Conservation (phyloP, 2,329 filamentous ascomycete genomes). For the Fusarium sp. region DNA sequence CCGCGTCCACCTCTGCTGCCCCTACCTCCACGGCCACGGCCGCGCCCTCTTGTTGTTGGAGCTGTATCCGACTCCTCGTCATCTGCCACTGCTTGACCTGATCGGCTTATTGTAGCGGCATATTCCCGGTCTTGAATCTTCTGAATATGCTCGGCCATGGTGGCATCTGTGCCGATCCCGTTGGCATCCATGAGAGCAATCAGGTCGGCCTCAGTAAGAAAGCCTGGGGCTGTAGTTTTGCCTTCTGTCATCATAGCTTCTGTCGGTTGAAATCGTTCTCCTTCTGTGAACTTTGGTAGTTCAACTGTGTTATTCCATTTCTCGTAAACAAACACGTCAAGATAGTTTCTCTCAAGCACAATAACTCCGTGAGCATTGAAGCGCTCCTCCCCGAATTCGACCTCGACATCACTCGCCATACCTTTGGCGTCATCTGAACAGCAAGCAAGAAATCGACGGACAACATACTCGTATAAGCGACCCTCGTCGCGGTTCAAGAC, state of each 20-base stretch:
- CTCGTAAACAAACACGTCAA: slow-evolving; percentile 96
- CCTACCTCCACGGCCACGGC: slow-evolving; percentile 61
- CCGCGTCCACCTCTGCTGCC: slow-evolving; percentile 55
- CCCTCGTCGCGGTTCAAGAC: slow-evolving; percentile 76
- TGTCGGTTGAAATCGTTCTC: slow-evolving; percentile 86
- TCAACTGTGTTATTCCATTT: slow-evolving; percentile 92
- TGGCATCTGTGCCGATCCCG: slow-evolving; percentile 97
- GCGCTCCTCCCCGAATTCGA: slow-evolving; percentile 83
- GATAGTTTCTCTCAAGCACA: slow-evolving; percentile 89
- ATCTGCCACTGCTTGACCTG: slow-evolving; percentile 52
- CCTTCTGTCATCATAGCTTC: slow-evolving; percentile 92
- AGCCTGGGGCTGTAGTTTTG: slow-evolving; percentile 86
- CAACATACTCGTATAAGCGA: slow-evolving; percentile 91
- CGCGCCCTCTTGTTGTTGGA: slow-evolving; percentile 59
- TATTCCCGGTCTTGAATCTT: slow-evolving; percentile 95
- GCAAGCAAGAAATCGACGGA: slow-evolving; percentile 91
- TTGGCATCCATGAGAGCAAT: slow-evolving; percentile 99
- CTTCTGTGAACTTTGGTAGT: slow-evolving; percentile 81
- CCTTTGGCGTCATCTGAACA: slow-evolving; percentile 95
- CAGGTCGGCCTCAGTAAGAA: slow-evolving; percentile 93
- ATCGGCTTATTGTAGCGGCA: slow-evolving; percentile 72
- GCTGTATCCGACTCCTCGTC: slow-evolving; percentile 56
- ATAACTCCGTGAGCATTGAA: slow-evolving; percentile 87
- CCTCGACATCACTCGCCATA: slow-evolving; percentile 84
- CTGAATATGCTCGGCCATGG: slow-evolving; percentile 98